These are phyloP conservation scores for Cladosporium phlei DNA, from an alignment of 2,329 filamentous ascomycete genomes.

Conservation along the genomic window DNA sequence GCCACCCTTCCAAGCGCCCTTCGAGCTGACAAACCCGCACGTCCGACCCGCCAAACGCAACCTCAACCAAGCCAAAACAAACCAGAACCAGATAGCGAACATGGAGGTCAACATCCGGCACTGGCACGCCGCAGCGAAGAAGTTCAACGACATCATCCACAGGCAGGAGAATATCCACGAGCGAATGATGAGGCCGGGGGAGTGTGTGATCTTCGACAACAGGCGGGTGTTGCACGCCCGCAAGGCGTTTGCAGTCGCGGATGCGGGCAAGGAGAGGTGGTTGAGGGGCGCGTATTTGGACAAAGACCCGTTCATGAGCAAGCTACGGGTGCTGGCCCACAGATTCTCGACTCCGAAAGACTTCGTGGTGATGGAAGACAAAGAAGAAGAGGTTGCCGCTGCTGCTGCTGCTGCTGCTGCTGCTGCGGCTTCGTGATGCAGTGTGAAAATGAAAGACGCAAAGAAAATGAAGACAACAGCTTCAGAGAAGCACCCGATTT, in stretches of 20 bases:
- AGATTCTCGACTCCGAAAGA: too few species aligned
- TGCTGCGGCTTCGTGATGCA: too few species aligned
- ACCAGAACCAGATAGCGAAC: too few species aligned
- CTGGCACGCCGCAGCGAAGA: slow-evolving; percentile 49
- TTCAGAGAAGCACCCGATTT: too few species aligned
- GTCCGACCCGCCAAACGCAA: neutral
- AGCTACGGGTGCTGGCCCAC: slow-evolving; percentile 24
- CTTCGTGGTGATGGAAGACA: too few species aligned
- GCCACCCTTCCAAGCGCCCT: slow-evolving; percentile 34
- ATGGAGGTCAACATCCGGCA: slow-evolving; percentile 18
- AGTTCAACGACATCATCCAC: slow-evolving; percentile 59
- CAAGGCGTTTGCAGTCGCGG: slow-evolving; percentile 63
- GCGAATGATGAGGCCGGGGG: slow-evolving; percentile 69
- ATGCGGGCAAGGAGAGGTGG: slow-evolving; percentile 64
- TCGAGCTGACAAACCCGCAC: neutral
- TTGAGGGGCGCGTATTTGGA: slow-evolving; percentile 81
- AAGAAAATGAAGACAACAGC: too few species aligned
- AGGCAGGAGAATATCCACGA: slow-evolving; percentile 58
- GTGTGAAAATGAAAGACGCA: too few species aligned
- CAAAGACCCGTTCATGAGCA: slow-evolving; percentile 54
- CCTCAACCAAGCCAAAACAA: neutral
- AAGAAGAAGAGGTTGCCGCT: too few species aligned
- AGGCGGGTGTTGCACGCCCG: slow-evolving; percentile 78
- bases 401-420: too few species aligned
- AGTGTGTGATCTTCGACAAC: slow-evolving; percentile 94